Evolutionary conservation across 2,329 filamentous ascomycete species (phyloP).

Genomic region (Colletotrichum camelliae): DNA sequence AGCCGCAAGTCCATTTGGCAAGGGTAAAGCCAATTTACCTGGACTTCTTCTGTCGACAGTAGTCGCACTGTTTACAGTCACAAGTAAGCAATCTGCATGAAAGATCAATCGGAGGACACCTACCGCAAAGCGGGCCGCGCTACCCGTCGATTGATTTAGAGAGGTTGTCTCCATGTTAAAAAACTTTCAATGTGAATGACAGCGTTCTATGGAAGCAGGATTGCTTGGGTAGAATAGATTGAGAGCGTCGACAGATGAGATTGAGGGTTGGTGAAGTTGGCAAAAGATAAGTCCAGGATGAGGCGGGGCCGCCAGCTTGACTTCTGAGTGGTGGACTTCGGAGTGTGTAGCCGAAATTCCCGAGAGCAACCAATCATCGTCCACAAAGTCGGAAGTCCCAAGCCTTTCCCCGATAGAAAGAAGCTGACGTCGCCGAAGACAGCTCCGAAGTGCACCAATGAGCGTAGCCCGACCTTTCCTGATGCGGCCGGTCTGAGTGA

Average conservation of each 20-base stretch:
- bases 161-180: not conserved
- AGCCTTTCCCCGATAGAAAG: not conserved
- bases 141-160: not conserved
- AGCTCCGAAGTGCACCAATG: not conserved
- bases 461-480: not conserved
- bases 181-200: not conserved
- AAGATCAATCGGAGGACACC: not conserved
- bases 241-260: not conserved
- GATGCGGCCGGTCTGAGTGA: not conserved
- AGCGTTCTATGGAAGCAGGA: not conserved
- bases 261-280: not conserved
- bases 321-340: not conserved
- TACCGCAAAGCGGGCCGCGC: constrained; percentile 1
- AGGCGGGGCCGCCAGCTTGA: not conserved
- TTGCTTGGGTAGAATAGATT: not conserved
- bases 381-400: not conserved
- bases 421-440: not conserved
- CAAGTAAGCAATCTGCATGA: not conserved
- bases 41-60: constrained; percentile 10
- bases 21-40: not conserved
- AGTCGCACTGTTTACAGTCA: not conserved
- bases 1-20: not conserved
- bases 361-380: not conserved
- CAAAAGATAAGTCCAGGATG: not conserved
- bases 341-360: not conserved